These are phyloP conservation scores for Colletotrichum sp. DNA, from an alignment of 2,329 filamentous ascomycete genomes.

Conservation along the genomic window DNA sequence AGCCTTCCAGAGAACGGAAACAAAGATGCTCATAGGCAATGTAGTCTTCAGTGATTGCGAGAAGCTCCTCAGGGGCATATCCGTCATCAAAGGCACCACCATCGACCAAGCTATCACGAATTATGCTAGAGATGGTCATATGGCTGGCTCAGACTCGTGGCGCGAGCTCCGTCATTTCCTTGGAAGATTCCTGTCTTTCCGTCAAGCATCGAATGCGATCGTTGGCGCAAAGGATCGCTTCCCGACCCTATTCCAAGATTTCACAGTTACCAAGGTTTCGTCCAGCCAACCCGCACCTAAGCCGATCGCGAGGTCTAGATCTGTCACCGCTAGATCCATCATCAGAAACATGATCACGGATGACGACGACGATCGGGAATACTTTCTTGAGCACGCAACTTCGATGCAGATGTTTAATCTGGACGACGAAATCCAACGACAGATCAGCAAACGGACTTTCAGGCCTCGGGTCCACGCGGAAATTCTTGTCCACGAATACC, in stretches of 20 bases:
- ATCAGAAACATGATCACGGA: constrained; percentile 25
- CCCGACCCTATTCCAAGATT: constrained; percentile 34
- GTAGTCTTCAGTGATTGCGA: not conserved
- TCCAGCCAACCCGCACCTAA: constrained; percentile 26
- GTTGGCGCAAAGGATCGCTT: constrained; percentile 26
- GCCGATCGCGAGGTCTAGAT: constrained; percentile 22
- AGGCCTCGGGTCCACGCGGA: constrained; percentile 40
- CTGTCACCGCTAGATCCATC: constrained; percentile 23
- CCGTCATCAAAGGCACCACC: not conserved
- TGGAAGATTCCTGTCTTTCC: constrained; percentile 29
- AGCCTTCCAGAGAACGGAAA: no score
- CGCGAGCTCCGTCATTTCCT: constrained; percentile 32
- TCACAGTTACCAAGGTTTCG: constrained; percentile 27
- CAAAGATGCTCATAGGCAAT: no score
- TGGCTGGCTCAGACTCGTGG: constrained; percentile 26
- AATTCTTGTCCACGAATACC: constrained; percentile 31
- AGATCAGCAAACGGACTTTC: constrained; percentile 19
- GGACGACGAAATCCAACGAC: constrained; percentile 24
- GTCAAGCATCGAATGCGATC: constrained; percentile 19
- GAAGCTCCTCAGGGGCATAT: not conserved
- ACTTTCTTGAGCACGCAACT: not conserved
- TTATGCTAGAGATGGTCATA: constrained; percentile 2
- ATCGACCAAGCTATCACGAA: not conserved
- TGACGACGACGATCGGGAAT: not conserved
- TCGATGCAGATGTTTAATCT: constrained; percentile 28